phyloP scores from a whole-genome alignment of 1,284 basidiomycete species.

The Meripilus lineatus region DNA sequence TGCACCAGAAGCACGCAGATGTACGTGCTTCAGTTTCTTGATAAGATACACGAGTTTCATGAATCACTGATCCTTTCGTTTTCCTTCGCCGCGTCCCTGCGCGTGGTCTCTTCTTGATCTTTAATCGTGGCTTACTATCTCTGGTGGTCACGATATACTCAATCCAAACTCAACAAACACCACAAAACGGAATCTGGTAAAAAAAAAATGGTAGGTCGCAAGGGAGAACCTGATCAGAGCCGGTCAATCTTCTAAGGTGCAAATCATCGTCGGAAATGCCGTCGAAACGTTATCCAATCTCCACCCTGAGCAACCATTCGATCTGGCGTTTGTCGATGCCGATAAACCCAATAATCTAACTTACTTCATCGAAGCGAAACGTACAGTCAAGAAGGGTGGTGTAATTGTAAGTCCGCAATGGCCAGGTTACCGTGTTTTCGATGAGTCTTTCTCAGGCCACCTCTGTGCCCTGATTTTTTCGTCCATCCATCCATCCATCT shows the following conservation, averaged over 20 bases:
- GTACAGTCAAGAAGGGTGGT: conserved; percentile 47
- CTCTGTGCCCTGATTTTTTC: no score
- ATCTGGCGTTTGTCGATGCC: conserved; percentile 60
- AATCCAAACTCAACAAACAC: no score
- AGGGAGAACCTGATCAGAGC: conserved; percentile 45
- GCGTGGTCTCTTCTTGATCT: no score
- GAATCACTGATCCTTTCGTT: no score
- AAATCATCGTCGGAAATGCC: conserved; percentile 48
- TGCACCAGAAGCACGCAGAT: conserved; percentile 43
- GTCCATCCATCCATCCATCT: neutral
- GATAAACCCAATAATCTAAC: conserved; percentile 46
- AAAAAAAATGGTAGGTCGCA: no score
- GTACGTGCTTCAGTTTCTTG: conserved; percentile 30
- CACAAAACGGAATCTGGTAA: no score
- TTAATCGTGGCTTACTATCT: no score
- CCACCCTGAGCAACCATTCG: conserved; percentile 40
- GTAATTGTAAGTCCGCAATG: conserved; percentile 54
- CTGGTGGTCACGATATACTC: no score
- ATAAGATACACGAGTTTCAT: no score
- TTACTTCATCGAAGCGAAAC: conserved; percentile 53
- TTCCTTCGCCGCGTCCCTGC: no score
- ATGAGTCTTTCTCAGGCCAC: no score
- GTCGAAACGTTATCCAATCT: conserved; percentile 39
- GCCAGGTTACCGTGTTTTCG: neutral
- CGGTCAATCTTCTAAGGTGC: conserved; percentile 40